These are phyloP conservation scores for Syzygium jambos DNA, from an alignment of 345 rosid species.

Conservation along the genomic window DNA sequence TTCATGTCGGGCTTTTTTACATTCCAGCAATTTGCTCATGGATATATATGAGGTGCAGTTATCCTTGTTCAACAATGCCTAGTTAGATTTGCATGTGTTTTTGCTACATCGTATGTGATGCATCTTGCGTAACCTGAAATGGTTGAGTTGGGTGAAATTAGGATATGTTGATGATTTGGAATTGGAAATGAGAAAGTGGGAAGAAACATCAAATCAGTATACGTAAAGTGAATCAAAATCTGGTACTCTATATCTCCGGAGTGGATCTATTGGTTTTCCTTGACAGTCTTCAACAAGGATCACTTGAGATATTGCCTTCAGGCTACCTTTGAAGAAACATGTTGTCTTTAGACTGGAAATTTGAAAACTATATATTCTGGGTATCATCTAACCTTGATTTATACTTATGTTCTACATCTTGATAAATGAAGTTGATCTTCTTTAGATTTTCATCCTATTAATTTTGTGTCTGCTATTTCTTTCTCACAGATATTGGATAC, in stretches of 20 bases:
- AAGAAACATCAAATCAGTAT: neutral
- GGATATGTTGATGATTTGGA: neutral
- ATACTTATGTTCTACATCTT: neutral
- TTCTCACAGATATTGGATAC: conserved; percentile 72
- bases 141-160: neutral
- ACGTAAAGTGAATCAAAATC: neutral
- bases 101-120: neutral
- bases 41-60: neutral
- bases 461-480: conserved; percentile 2
- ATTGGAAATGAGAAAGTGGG: neutral
- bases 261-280: neutral
- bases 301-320: neutral
- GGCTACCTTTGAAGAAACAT: neutral
- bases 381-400: neutral
- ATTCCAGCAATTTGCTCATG: neutral
- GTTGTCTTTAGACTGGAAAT: neutral
- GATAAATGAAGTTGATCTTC: neutral
- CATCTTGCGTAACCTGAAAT: neutral
- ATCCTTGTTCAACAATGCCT: neutral
- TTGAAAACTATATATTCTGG: neutral
- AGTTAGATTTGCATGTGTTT: neutral
- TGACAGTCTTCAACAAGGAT: neutral
- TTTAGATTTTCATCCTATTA: neutral
- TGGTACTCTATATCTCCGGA: neutral
- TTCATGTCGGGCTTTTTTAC: neutral